Evolutionary conservation across 2,329 filamentous ascomycete genomes (phyloP).

Genomic region (Penicillium sp.): DNA sequence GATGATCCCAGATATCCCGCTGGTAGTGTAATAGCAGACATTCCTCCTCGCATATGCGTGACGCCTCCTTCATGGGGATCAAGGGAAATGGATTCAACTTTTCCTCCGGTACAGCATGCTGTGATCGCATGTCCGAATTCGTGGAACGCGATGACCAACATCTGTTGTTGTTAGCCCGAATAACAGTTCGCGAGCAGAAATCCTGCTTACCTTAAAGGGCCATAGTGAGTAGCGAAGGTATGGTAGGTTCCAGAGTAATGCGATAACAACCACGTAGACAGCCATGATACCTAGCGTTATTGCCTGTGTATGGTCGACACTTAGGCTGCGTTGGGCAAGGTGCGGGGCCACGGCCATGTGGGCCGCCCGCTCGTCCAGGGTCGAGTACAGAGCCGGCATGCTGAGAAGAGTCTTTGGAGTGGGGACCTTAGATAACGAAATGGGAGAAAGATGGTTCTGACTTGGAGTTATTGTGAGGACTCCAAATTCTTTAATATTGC

Average conservation of each 20-base stretch:
- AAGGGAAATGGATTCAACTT: constrained; percentile 71
- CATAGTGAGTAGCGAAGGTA: constrained; percentile 73
- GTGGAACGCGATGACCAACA: constrained; percentile 82
- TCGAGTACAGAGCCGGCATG: constrained; percentile 31
- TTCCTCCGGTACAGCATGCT: constrained; percentile 69
- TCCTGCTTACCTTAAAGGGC: constrained; percentile 69
- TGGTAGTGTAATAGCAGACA: constrained; percentile 68
- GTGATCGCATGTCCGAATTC: constrained; percentile 75
- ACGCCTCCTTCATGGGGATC: constrained; percentile 76
- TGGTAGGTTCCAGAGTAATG: constrained; percentile 75
- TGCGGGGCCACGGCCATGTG: constrained; percentile 26
- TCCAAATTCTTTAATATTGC: not conserved
- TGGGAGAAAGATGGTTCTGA: no score
- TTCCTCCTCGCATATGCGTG: constrained; percentile 73
- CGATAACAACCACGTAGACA: constrained; percentile 71
- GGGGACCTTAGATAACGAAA: not conserved
- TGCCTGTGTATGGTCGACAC: constrained; percentile 66
- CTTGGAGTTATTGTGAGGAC: not conserved
- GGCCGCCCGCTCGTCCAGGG: constrained; percentile 19
- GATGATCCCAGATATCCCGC: constrained; percentile 77
- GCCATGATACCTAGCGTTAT: constrained; percentile 71
- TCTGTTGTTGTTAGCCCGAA: constrained; percentile 47
- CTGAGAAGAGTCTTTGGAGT: constrained; percentile 1
- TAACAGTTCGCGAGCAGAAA: not conserved
- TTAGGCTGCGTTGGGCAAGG: constrained; percentile 55